Percentiles rank a stretch among this genome's conserved stretches.
phyloP scores from a whole-genome alignment of 345 rosid species.

The Melaleuca quinquenervia region DNA sequence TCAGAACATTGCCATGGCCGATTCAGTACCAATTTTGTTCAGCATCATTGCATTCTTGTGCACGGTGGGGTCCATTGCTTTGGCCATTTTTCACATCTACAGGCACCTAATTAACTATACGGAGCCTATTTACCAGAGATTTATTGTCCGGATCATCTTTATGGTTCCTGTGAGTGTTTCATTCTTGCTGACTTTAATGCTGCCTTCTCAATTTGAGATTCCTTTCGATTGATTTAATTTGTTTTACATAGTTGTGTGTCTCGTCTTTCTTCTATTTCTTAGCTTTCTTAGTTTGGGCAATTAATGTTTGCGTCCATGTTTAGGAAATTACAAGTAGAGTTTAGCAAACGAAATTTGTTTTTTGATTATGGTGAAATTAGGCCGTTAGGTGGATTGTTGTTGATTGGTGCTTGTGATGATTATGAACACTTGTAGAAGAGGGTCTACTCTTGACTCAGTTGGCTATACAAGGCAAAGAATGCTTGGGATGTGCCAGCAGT shows the following conservation, averaged over 20 bases:
- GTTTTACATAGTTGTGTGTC: neutral
- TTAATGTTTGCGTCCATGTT: neutral
- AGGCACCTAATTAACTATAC: constrained; percentile 84
- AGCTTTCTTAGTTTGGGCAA: neutral
- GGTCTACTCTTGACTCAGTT: neutral
- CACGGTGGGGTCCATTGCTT: constrained; percentile 51
- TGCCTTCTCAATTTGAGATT: neutral
- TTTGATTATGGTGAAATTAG: neutral
- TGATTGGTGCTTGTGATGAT: neutral
- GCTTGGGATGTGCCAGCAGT: neutral
- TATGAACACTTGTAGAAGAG: neutral
- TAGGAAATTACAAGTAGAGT: neutral
- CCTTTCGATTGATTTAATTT: neutral
- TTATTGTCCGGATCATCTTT: constrained; percentile 82
- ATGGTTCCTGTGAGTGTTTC: constrained; percentile 82
- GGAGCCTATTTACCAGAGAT: constrained; percentile 93
- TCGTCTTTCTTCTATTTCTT: neutral
- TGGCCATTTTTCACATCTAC: constrained; percentile 75
- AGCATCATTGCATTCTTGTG: constrained; percentile 56
- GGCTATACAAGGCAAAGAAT: neutral
- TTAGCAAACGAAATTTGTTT: neutral
- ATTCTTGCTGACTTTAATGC: neutral
- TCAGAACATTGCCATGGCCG: constrained; percentile 34
- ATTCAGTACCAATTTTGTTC: constrained; percentile 36
- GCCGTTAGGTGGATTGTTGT: neutral